Conservation (phyloP, 2,329 filamentous ascomycete genomes). For the Aspergillus pseudotamarii region DNA sequence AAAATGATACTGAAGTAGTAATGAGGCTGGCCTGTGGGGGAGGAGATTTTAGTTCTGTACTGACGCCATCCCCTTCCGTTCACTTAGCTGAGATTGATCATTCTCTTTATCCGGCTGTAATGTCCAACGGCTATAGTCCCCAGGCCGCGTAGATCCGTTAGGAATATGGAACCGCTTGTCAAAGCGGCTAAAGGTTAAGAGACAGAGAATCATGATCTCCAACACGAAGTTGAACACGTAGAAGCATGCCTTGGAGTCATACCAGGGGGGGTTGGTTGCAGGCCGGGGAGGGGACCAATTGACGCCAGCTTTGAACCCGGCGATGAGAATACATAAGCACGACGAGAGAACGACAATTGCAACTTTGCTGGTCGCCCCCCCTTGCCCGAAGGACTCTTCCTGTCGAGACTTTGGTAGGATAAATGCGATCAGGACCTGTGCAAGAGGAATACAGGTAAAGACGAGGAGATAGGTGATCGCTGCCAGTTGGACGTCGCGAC, state of each 20-base stretch:
- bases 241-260: slow-evolving; percentile 71
- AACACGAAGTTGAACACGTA: slow-evolving; percentile 78
- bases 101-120: neutral
- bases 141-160: slow-evolving; percentile 53
- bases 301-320: slow-evolving; percentile 67
- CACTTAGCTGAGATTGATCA: slow-evolving; percentile 40
- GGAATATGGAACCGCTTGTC: slow-evolving; percentile 77
- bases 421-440: slow-evolving; percentile 54
- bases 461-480: slow-evolving; percentile 64
- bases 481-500: slow-evolving; percentile 67
- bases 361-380: slow-evolving; percentile 69
- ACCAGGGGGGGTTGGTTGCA: slow-evolving; percentile 64
- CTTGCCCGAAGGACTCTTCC: slow-evolving; percentile 67
- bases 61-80: neutral
- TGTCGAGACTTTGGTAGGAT: slow-evolving; percentile 43
- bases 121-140: slow-evolving; percentile 38
- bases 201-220: slow-evolving; percentile 69
- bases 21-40: too few relatives aligned
- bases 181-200: slow-evolving; percentile 69
- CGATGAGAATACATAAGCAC: slow-evolving; percentile 64
- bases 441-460: slow-evolving; percentile 68
- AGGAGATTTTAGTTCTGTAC: neutral
- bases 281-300: slow-evolving; percentile 57
- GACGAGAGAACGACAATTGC: slow-evolving; percentile 61
- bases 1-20: too few relatives aligned